Evolutionary conservation across 192 early-diverging fungal genomes (phyloP).

Genomic region (Thamnidium elegans): DNA sequence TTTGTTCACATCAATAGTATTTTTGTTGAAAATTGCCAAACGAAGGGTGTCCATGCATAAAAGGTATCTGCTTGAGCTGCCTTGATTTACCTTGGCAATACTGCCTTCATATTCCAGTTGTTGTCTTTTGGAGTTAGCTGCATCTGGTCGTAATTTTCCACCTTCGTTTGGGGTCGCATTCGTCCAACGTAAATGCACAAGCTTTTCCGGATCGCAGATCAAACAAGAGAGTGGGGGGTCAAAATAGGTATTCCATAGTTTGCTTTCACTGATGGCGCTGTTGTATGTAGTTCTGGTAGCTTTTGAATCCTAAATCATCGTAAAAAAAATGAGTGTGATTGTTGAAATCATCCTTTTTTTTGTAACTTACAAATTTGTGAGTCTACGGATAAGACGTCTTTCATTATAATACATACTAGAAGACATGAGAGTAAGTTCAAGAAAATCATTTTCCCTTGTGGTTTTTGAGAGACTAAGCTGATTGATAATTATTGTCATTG

Average conservation of each 20-base stretch:
- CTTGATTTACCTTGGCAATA: constrained; percentile 12
- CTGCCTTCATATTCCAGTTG: constrained; percentile 10
- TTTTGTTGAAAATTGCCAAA: constrained; percentile 17
- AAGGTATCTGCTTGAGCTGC: background rate
- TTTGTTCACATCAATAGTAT: constrained; percentile 21
- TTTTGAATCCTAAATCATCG: constrained; percentile 13
- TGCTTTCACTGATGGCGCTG: constrained; percentile 8
- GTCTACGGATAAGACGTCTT: constrained; percentile 3
- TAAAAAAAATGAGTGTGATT: background rate
- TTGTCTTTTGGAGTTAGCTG: constrained; percentile 6
- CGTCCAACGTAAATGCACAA: constrained; percentile 19
- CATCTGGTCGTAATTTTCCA: constrained; percentile 16
- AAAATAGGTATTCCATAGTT: constrained; percentile 20
- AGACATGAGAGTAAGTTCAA: background rate
- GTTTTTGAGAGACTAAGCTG: background rate
- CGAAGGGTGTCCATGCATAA: constrained; percentile 13
- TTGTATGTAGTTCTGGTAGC: constrained; percentile 4
- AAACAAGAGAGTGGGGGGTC: constrained; percentile 14
- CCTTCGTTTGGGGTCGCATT: constrained; percentile 7
- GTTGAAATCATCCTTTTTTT: background rate
- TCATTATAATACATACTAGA: constrained; percentile 5
- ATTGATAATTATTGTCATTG: background rate
- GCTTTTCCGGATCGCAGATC: constrained; percentile 15
- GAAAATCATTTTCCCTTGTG: constrained; percentile 10
- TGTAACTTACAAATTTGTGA: constrained; percentile 9